Conservation (phyloP, 2,329 filamentous ascomycete genomes). For the Botrytis pseudocinerea region DNA sequence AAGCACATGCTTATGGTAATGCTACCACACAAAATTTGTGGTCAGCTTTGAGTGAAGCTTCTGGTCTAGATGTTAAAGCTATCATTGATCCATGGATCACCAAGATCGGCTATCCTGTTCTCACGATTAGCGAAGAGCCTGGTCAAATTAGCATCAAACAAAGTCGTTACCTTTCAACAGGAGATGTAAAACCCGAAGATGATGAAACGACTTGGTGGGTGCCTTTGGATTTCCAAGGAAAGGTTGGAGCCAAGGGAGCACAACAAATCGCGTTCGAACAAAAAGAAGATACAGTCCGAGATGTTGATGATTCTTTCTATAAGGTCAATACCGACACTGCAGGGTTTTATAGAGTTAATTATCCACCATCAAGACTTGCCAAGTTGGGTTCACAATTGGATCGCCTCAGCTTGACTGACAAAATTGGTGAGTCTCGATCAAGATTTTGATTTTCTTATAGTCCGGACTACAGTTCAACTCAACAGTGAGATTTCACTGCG, state of each 20-base stretch:
- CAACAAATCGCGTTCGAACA: slow-evolving; percentile 68
- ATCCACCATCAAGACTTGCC: slow-evolving; percentile 54
- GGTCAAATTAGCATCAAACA: slow-evolving; percentile 82
- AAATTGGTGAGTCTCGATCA: slow-evolving; percentile 62
- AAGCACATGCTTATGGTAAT: slow-evolving; percentile 83
- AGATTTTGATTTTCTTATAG: background rate
- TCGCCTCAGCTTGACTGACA: slow-evolving; percentile 79
- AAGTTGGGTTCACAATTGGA: slow-evolving; percentile 78
- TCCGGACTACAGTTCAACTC: background rate
- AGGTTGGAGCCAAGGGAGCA: slow-evolving; percentile 62
- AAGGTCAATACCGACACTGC: slow-evolving; percentile 74
- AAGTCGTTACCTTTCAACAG: slow-evolving; percentile 85
- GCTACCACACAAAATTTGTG: slow-evolving; percentile 91
- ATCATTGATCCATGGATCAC: slow-evolving; percentile 96
- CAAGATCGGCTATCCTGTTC: slow-evolving; percentile 90
- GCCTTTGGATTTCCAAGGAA: slow-evolving; percentile 81
- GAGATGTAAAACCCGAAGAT: slow-evolving; percentile 87
- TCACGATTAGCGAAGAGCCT: slow-evolving; percentile 81
- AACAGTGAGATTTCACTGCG: background rate
- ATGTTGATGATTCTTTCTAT: slow-evolving; percentile 80
- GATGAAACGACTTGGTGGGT: slow-evolving; percentile 96
- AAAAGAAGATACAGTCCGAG: slow-evolving; percentile 75
- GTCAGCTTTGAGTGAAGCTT: slow-evolving; percentile 83
- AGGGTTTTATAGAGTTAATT: slow-evolving; percentile 86
- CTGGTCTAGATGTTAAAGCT: slow-evolving; percentile 78